These are phyloP conservation scores for Eutrema salsugineum DNA, from an alignment of 441 rosid genomes.

Conservation along the genomic window DNA sequence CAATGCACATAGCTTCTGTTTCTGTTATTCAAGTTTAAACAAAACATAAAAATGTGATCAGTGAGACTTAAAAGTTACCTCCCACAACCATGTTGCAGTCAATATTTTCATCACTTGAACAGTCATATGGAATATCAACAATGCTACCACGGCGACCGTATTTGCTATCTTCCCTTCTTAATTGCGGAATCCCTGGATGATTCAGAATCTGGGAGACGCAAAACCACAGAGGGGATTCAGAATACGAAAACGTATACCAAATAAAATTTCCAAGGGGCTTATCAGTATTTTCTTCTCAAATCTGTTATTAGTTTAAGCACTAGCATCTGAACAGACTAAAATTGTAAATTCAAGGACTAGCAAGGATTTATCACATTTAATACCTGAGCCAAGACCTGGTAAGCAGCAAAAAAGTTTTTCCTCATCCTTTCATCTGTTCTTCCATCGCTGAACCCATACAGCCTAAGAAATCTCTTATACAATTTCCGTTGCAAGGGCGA, in stretches of 20 bases:
- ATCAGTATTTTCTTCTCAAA: not conserved
- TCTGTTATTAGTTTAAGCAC: constrained; percentile 1
- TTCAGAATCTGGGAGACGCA: constrained; percentile 81
- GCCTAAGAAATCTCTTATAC: constrained; percentile 92
- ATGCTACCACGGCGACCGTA: constrained; percentile 65
- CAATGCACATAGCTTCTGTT: not conserved
- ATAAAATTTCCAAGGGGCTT: not conserved
- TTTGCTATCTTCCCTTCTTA: constrained; percentile 88
- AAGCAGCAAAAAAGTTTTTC: constrained; percentile 97
- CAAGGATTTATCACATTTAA: constrained; percentile 16
- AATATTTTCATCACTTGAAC: constrained; percentile 95
- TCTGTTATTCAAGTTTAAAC: not conserved
- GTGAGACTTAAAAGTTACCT: constrained; percentile 50
- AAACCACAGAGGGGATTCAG: constrained; percentile 12
- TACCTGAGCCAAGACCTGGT: constrained; percentile 99
- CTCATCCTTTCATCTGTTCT: constrained; percentile 66
- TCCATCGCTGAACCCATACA: constrained; percentile 77
- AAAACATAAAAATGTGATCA: not conserved
- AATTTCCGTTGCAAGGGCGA: constrained; percentile 89
- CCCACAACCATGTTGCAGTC: constrained; percentile 69
- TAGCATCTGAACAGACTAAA: not conserved
- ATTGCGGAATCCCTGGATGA: constrained; percentile 98
- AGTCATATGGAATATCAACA: constrained; percentile 82
- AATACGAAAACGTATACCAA: constrained; percentile 2
- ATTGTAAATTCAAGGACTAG: not conserved